phyloP scores from a whole-genome alignment of 345 rosid species.

The Pseudoturritis turrita region DNA sequence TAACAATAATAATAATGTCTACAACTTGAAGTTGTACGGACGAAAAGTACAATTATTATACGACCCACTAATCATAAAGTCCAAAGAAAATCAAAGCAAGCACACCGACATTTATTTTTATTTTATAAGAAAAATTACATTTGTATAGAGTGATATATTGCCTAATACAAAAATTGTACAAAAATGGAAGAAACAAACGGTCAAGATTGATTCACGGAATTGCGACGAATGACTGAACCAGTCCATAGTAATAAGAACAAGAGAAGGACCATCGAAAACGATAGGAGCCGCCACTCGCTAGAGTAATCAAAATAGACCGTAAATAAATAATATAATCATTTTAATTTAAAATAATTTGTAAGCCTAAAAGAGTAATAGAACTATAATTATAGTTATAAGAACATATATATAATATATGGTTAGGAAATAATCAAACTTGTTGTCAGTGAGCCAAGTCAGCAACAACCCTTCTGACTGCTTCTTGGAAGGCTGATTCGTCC shows the following conservation, averaged over 20 bases:
- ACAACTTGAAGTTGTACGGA: neutral
- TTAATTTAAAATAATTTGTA: neutral
- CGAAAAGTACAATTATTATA: neutral
- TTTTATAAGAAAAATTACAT: neutral
- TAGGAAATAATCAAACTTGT: conserved; percentile 24
- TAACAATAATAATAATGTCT: neutral
- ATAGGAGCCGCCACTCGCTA: conserved; percentile 18
- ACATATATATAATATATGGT: conserved; percentile 3
- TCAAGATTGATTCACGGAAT: neutral
- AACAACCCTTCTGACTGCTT: conserved; percentile 70
- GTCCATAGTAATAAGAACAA: neutral
- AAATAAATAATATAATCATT: neutral
- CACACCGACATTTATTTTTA: neutral
- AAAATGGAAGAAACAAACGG: neutral
- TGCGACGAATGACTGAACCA: conserved; percentile 10
- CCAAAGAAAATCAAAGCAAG: neutral
- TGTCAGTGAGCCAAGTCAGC: conserved; percentile 62
- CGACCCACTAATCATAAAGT: neutral
- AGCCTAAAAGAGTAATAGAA: neutral
- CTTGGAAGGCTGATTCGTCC: conserved; percentile 80
- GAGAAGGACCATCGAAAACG: conserved; percentile 1
- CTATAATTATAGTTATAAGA: neutral
- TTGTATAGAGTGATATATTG: neutral
- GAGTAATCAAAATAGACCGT: neutral
- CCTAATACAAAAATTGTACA: neutral